Evolutionary conservation across 768 basidiomycete species (phyloP).

Genomic region (Xerocomus potaroensis): DNA sequence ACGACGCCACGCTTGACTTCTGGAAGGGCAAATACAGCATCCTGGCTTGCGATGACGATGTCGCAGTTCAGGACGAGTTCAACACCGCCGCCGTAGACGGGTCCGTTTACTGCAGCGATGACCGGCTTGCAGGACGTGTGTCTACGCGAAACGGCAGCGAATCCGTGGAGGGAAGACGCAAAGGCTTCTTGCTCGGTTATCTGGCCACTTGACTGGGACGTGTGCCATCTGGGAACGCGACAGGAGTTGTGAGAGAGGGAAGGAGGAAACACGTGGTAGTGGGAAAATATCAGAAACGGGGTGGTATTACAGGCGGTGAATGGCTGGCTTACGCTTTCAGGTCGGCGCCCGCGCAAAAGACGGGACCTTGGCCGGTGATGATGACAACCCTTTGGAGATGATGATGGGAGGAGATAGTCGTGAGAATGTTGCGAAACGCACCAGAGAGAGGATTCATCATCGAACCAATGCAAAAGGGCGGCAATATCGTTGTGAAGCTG

Average conservation of each 20-base stretch:
- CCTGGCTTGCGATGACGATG: constrained; percentile 62
- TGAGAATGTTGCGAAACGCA: constrained; percentile 31
- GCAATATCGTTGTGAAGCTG: constrained; percentile 52
- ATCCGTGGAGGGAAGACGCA: constrained; percentile 48
- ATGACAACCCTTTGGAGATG: constrained; percentile 55
- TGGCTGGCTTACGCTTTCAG: constrained; percentile 57
- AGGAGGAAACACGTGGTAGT: neutral
- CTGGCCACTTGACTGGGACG: constrained; percentile 42
- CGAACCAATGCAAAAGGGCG: constrained; percentile 64
- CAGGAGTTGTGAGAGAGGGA: neutral
- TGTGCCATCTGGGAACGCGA: constrained; percentile 50
- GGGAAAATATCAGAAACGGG: neutral
- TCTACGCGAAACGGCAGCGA: constrained; percentile 70
- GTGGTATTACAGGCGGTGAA: neutral
- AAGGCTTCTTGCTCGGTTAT: constrained; percentile 42
- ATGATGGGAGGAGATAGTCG: neutral
- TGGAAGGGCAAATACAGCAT: constrained; percentile 68
- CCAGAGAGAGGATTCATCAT: constrained; percentile 69
- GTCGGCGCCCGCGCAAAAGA: constrained; percentile 81
- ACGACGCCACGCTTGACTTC: constrained; percentile 78
- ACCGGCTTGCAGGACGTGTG: constrained; percentile 61
- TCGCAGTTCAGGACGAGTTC: constrained; percentile 76
- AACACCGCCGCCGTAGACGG: constrained; percentile 62
- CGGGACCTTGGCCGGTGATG: constrained; percentile 66
- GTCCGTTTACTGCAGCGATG: constrained; percentile 78